Evolutionary conservation across 768 basidiomycete genomes (phyloP), one percentile per base, ranked within the genome.

Genomic region (Psilocybe tampanensis): DNA sequence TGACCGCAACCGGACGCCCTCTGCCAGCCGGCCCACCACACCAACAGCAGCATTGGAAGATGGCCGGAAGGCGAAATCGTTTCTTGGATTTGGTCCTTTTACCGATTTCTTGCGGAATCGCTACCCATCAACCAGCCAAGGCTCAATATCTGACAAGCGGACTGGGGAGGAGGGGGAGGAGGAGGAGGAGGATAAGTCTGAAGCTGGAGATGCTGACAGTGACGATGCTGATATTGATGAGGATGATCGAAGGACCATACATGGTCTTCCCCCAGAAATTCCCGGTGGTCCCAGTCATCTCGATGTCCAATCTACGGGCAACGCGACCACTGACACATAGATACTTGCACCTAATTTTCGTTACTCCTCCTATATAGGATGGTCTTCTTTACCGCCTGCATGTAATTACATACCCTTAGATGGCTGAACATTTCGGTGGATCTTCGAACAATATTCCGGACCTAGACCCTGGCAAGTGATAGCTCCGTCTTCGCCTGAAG

Each of bases 71-170:
- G 66, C 69, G 33, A 76, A 75, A 45, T 73, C 77, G 33, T 85
- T 86, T 74, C 80, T 86, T 63, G 83, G 78, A 60, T 79, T 89
- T 60, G 79, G 82, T 47, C 84, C 87, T 5, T 78, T 90, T 36
- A 76, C 87, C 44, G 86, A 82, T 24, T 84, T 89, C 67, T 74
- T 86, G 52, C 82, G 88, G 34, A 75, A 79, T 19, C 83, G 87
- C 47, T 81, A 88, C 67, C 80, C 85, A 26, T 82, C 85, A 18
- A 75, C 75, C 13, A 70, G 67, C 60, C 74, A 70, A 36, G 55
- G 64, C 6, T 39, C 36, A 39, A 39, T 39, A 9, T 63, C 67
- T 26, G 57, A 64, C 22, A 69, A 68, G 41, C 49, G 22, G 21
- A 15, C 54, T 23, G 21, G 21, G 9, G 48, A 47, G 32, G 56